Evolutionary conservation across 352 stramenopile genomes (phyloP).

Genomic region (Pythium insidiosum): DNA sequence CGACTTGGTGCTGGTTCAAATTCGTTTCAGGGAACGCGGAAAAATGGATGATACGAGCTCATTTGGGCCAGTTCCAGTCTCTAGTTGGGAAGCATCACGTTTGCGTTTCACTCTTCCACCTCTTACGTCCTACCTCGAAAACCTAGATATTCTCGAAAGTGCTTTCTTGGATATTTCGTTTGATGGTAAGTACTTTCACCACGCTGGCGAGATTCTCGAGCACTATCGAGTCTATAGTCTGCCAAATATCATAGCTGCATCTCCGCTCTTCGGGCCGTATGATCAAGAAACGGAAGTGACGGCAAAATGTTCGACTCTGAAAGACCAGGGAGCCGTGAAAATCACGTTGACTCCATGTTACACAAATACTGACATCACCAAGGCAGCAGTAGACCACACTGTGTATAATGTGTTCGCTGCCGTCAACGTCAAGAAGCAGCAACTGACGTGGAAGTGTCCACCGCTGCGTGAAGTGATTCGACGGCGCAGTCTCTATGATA

Average conservation of each 20-base stretch:
- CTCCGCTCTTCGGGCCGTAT: conserved; percentile 33
- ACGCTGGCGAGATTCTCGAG: conserved; percentile 31
- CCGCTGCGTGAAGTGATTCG: conserved; percentile 18
- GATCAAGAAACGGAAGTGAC: conserved; percentile 42
- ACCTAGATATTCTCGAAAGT: conserved; percentile 20
- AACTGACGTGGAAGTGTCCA: conserved; percentile 41
- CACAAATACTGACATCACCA: conserved; percentile 1
- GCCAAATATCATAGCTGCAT: conserved; percentile 33
- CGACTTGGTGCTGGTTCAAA: conserved; percentile 29
- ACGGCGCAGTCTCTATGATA: not conserved
- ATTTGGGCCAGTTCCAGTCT: conserved; percentile 32
- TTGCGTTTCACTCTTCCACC: conserved; percentile 40
- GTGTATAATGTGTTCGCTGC: conserved; percentile 15
- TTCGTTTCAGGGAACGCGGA: conserved; percentile 25
- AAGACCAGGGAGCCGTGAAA: conserved; percentile 28
- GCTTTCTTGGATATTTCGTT: conserved; percentile 46
- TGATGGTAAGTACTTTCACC: conserved; percentile 36
- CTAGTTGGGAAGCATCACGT: conserved; percentile 24
- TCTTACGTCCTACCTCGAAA: conserved; percentile 22
- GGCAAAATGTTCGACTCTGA: conserved; percentile 30
- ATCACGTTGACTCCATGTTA: conserved; percentile 13
- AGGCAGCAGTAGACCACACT: too few relatives aligned
- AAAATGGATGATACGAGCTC: conserved; percentile 4
- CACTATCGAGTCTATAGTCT: conserved; percentile 58
- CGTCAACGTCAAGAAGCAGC: conserved; percentile 35